These are phyloP conservation scores for Petrea volubilis DNA, from an alignment of 257 asterid species.

Conservation along the genomic window DNA sequence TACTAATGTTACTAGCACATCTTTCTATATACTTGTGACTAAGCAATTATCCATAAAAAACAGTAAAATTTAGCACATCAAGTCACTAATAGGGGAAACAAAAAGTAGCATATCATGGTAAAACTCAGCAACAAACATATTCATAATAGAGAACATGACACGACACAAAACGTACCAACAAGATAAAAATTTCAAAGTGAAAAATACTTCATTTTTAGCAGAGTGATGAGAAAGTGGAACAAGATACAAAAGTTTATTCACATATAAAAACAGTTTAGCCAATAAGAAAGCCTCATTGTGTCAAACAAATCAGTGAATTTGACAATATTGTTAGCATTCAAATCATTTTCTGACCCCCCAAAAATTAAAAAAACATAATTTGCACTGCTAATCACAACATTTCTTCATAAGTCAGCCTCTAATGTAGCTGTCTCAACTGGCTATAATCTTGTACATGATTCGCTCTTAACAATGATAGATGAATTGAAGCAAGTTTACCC, in stretches of 20 bases:
- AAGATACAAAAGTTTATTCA: neutral
- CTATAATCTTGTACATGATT: slow-evolving; percentile 3
- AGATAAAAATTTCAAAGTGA: neutral
- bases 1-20: neutral
- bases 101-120: neutral
- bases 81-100: neutral
- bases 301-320: neutral
- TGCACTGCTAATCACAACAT: neutral
- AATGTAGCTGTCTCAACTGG: neutral
- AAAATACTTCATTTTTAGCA: neutral
- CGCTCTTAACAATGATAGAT: neutral
- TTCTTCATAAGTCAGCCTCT: neutral
- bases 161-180: too few relatives aligned
- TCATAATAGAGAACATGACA: neutral
- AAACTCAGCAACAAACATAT: neutral
- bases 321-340: neutral
- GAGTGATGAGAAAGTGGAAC: neutral
- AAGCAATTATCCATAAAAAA: neutral
- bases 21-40: neutral
- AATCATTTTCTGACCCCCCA: neutral
- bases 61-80: neutral
- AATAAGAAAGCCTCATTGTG: neutral
- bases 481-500: neutral
- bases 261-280: neutral
- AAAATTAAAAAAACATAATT: neutral